These are phyloP conservation scores for Xylariales sp. DNA, from an alignment of 2,329 filamentous ascomycete genomes.

Conservation along the genomic window DNA sequence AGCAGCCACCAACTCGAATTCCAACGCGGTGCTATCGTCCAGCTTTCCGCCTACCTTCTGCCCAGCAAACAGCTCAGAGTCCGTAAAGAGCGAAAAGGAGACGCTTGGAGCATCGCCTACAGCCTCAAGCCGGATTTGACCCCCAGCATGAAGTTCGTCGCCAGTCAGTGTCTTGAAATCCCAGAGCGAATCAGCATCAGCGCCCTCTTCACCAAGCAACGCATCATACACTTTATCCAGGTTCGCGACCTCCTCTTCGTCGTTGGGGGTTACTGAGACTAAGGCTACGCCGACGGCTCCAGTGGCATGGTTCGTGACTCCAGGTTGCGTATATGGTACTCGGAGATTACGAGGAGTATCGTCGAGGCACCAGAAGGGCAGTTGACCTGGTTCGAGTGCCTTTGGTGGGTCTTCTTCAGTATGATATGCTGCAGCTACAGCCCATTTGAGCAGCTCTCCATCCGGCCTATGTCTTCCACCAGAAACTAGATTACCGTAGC, in stretches of 20 bases:
- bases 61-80: not conserved
- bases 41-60: constrained; percentile 1
- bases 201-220: constrained; percentile 9
- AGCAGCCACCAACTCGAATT: constrained; percentile 8
- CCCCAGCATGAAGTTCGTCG: constrained; percentile 8
- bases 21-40: not conserved
- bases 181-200: constrained; percentile 1
- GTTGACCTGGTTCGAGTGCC: constrained; percentile 37
- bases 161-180: constrained; percentile 6
- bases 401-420: constrained; percentile 3
- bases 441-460: constrained; percentile 54
- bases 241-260: constrained; percentile 12
- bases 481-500: constrained; percentile 42
- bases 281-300: constrained; percentile 46
- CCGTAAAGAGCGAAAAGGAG: constrained; percentile 9
- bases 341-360: constrained; percentile 50
- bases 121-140: constrained; percentile 1
- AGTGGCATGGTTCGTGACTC: constrained; percentile 42
- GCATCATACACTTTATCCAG: constrained; percentile 26
- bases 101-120: not conserved
- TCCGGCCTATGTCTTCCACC: constrained; percentile 53
- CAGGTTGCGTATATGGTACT: constrained; percentile 40
- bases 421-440: constrained; percentile 41
- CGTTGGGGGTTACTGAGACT: constrained; percentile 32
- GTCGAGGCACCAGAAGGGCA: constrained; percentile 66